phyloP scores from a whole-genome alignment of 345 rosid species.

The Linum lewisii region DNA sequence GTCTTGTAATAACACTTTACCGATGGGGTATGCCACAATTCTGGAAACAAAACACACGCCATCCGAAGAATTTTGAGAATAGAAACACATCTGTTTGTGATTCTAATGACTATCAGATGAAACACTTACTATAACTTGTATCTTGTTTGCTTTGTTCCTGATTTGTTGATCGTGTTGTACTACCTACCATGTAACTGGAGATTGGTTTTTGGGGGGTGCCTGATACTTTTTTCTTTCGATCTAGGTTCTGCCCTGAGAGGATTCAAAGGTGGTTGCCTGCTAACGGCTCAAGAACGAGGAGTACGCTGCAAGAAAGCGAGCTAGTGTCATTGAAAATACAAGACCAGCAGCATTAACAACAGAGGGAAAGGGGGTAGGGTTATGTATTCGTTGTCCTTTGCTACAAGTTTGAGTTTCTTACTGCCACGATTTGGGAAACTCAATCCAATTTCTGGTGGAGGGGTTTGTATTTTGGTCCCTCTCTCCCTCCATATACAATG shows the following conservation, averaged over 20 bases:
- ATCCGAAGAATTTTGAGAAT: neutral
- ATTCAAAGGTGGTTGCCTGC: conserved; percentile 51
- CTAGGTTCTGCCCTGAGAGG: conserved; percentile 75
- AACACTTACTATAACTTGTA: neutral
- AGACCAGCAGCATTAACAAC: conserved; percentile 46
- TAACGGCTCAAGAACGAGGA: conserved; percentile 29
- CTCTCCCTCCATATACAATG: no score
- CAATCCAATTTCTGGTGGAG: no score
- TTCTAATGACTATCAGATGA: neutral
- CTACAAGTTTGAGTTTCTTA: no score
- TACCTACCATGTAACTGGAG: neutral
- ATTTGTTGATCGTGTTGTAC: neutral
- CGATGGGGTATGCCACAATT: no score
- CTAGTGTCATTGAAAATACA: conserved; percentile 55
- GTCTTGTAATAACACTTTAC: no score
- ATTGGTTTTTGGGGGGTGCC: neutral
- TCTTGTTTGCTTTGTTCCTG: neutral
- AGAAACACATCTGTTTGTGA: neutral
- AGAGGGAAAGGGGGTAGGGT: no score
- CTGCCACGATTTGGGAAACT: no score
- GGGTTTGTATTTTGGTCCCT: no score
- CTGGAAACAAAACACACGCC: no score
- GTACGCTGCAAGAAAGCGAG: conserved; percentile 60
- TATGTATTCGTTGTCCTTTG: no score
- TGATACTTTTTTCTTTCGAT: conserved; percentile 12